Evolutionary conservation across 2,329 filamentous ascomycete genomes (phyloP).

Genomic region (Cladobotryum protrusum): DNA sequence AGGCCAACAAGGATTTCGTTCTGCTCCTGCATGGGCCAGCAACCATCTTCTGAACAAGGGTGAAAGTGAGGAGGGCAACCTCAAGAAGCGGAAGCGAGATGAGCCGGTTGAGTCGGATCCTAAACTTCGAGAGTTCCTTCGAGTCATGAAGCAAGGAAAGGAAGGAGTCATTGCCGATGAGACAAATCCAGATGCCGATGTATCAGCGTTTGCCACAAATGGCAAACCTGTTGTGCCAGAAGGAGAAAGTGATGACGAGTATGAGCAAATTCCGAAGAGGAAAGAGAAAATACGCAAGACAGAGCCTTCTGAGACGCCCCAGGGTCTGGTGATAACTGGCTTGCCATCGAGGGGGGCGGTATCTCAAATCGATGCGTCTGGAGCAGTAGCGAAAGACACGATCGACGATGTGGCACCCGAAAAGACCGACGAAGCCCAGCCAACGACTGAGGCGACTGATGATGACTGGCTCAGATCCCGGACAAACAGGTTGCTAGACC

Average conservation of each 20-base stretch:
- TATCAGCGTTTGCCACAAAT: constrained; percentile 14
- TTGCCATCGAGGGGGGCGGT: constrained; percentile 11
- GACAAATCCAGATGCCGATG: constrained; percentile 17
- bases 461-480: constrained; percentile 87
- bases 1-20: constrained; percentile 21
- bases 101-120: constrained; percentile 58
- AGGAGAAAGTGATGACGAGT: constrained; percentile 67
- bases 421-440: constrained; percentile 20
- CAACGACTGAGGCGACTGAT: constrained; percentile 53
- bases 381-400: constrained; percentile 8
- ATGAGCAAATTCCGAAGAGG: constrained; percentile 58
- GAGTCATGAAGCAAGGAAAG: constrained; percentile 62
- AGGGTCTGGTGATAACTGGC: constrained; percentile 5
- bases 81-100: constrained; percentile 64
- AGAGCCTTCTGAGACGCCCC: constrained; percentile 20
- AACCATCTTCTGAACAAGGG: constrained; percentile 9
- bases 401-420: constrained; percentile 17
- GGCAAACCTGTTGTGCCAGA: constrained; percentile 37
- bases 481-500: constrained; percentile 78
- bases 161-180: constrained; percentile 29
- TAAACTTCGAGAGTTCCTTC: constrained; percentile 80
- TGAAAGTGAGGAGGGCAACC: constrained; percentile 29
- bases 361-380: neutral
- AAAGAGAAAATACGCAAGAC: constrained; percentile 39
- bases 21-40: constrained; percentile 16